Base-by-base conservation (phyloP, 2,329 filamentous ascomycete species). In the Colletotrichum nymphaeae region DNA sequence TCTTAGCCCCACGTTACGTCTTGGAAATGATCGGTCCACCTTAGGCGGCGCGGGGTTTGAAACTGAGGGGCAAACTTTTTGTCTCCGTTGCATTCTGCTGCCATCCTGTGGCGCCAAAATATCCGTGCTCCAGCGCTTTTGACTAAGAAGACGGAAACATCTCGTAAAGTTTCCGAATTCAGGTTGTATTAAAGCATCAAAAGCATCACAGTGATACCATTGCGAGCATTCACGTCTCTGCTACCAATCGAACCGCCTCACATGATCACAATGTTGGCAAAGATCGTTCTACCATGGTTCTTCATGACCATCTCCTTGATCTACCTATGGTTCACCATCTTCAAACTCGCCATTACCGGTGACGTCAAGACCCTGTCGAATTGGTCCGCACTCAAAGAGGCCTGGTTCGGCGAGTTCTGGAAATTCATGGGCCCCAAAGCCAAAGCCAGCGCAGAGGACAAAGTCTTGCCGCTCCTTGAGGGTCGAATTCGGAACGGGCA, bases 341-440 rank as follows among this genome's bases (percentile, higher is more conserved):
- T 80, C 53, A 70, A 78, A 19, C 81, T 88, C 22, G 4, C 84
- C 35, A 64, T 74, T 11, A 67, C 76, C 12, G 65, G 75, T 57
- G 72, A 81, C 52, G 74, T 79, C 70, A n/a, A 62, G 53, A 76
- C 80, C 12, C 78, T 86, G 16, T 56, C 83, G 24, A 82, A 78
- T 22, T 81, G 79, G 2, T 73, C 77, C 19, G 69, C 74, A 6
- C 79, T 87, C 53, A 80, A 80, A 53, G 76, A 80, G 11, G 81
- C 78, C 73, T 91, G 89, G 88, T 91, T 91, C 80, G 84, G 83
- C 22, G 79, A 79, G 22, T 90, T 91, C 81, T 91, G 89, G 88
- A 76, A 77, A 19, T 80, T 75, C 69, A 84, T 83, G 49, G 88
- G 88, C 1, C 86, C 88, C 0, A 67, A 28, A n/a, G 30, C 66